phyloP scores from a whole-genome alignment of 2,329 filamentous ascomycete species.

The Talaromyces verruculosus region DNA sequence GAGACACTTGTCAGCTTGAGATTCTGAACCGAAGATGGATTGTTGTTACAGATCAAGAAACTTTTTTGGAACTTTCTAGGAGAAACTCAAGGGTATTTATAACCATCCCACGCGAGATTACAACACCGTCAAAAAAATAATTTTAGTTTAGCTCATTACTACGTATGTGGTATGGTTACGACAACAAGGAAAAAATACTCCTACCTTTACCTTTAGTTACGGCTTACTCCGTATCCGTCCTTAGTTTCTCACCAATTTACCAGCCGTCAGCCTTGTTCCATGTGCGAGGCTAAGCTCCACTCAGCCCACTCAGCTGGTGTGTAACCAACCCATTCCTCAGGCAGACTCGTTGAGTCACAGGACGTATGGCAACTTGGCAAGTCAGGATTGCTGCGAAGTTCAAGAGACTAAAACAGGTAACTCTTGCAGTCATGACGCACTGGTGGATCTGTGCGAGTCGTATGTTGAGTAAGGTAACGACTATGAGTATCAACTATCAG shows the following conservation, averaged over 20 bases:
- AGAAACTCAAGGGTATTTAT: slow-evolving; percentile 14
- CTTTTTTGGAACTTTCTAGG: neutral
- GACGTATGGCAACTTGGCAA: neutral
- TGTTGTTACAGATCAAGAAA: slow-evolving; percentile 4
- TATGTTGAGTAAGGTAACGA: neutral
- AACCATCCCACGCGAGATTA: neutral
- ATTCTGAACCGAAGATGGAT: neutral
- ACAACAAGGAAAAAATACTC: neutral
- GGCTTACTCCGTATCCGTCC: slow-evolving; percentile 7
- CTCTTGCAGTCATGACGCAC: slow-evolving; percentile 7
- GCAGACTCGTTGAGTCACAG: slow-evolving; percentile 13
- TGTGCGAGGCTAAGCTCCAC: slow-evolving; percentile 8
- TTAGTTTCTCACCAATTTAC: slow-evolving; percentile 3
- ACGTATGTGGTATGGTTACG: slow-evolving; percentile 7
- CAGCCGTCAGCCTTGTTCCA: slow-evolving; percentile 14
- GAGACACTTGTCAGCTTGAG: neutral
- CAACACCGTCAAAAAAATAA: slow-evolving; percentile 5
- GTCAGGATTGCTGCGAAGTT: neutral
- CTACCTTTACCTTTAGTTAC: neutral
- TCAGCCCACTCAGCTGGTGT: slow-evolving; percentile 11
- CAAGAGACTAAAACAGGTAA: slow-evolving; percentile 10
- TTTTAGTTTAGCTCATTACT: neutral
- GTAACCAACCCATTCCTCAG: slow-evolving; percentile 11
- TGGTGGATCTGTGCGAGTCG: slow-evolving; percentile 8
- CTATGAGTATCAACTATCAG: neutral